Conservation (phyloP, 768 basidiomycete species). For the Lepiota subincarnata region DNA sequence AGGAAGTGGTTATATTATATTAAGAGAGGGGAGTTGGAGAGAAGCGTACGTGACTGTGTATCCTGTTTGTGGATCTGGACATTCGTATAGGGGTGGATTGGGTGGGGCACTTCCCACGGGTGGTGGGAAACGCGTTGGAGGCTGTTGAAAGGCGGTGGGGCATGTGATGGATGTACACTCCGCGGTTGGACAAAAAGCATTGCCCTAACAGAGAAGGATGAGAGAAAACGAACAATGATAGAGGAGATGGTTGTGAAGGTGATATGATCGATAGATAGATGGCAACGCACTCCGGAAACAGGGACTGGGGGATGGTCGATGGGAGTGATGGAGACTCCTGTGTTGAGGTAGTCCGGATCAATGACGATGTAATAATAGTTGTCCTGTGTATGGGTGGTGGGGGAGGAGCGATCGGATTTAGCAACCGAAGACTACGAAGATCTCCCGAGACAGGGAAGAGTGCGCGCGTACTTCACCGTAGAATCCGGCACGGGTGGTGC, state of each 20-base stretch:
- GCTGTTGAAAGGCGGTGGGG: constrained; percentile 17
- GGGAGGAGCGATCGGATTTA: neutral
- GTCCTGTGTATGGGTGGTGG: constrained; percentile 5
- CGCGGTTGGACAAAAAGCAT: constrained; percentile 20
- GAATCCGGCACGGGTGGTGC: constrained; percentile 17
- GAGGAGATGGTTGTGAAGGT: no score
- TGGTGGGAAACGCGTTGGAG: constrained; percentile 23
- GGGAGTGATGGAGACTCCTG: constrained; percentile 21
- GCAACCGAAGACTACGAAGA: neutral
- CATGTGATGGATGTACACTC: constrained; percentile 21
- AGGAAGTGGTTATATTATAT: no score
- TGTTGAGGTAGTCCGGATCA: constrained; percentile 24
- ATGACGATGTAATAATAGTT: constrained; percentile 28
- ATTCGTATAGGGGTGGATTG: constrained; percentile 19
- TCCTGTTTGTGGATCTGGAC: constrained; percentile 17
- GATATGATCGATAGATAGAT: no score
- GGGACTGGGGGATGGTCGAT: constrained; percentile 6
- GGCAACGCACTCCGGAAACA: constrained; percentile 9
- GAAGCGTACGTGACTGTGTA: constrained; percentile 25
- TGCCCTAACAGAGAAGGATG: constrained; percentile 1
- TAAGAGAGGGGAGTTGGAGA: neutral
- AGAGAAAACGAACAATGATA: neutral
- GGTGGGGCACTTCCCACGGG: constrained; percentile 14
- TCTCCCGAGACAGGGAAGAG: neutral
- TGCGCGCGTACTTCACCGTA: constrained; percentile 3